Evolutionary conservation across 1,284 basidiomycete species (phyloP), one percentile per base, ranked within the genome.

Genomic region (Melampsora americana): DNA sequence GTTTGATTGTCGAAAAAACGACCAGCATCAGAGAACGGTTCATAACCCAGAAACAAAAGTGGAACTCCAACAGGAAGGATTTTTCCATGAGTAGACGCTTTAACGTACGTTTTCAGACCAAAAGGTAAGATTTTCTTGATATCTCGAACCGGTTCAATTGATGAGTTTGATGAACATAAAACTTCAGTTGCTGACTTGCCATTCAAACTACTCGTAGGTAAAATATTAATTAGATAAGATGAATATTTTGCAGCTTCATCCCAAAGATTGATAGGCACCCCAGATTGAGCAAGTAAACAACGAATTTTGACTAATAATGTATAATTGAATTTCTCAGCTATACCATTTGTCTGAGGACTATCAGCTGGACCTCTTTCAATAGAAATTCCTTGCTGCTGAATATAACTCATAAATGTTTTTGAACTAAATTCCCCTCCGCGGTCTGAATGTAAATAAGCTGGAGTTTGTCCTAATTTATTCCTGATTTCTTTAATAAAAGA

Each of bases 41-140:
- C 67, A 60, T 35, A 69, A 1, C 67, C 67, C 14, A 69, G 46
- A 60, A 23, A 69, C 1, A 69, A n/a, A 5, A 69, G n/a, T 18
- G 67, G 50, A 12, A 28, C 20, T 6, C 12, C 23, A 20, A 42
- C 50, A 69, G 32, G 23, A 18, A n/a, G 30, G 5, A 69, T 26
- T 60, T 69, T 69, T n/a, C n/a, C n/a, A n/a, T n/a, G n/a, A n/a
- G n/a, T n/a, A 69, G n/a, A n/a, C n/a, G n/a, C n/a, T n/a, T n/a
- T n/a, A n/a, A n/a, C n/a, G n/a, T n/a, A n/a, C n/a, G n/a, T 60
- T 44, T 70, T 70, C 9, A 70, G 30, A 1, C 69, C 69, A 70
- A 62, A 70, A n/a, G 69, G 69, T 44, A 70, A n/a, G 2, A 70
- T 7, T n/a, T 61, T 2, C 14, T 59, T 69, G 12, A 69, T 5